Conservation (phyloP, 768 basidiomycete species). For the Mycena haematopus region DNA sequence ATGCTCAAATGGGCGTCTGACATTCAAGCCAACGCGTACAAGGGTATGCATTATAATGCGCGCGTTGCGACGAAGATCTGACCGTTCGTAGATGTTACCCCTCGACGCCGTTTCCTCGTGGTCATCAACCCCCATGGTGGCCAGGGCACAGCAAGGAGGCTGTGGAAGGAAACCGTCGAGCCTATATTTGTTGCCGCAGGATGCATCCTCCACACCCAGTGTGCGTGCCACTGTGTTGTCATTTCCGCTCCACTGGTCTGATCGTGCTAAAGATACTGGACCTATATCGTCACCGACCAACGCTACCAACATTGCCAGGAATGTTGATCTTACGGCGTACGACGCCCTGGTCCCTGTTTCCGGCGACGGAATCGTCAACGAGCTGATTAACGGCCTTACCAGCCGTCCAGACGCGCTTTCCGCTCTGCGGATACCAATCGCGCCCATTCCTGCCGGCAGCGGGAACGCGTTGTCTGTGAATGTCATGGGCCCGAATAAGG, state of each 20-base stretch:
- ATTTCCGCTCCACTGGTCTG: not conserved
- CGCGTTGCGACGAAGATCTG: not conserved
- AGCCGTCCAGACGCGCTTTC: slow-evolving; percentile 46
- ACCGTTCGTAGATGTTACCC: slow-evolving; percentile 42
- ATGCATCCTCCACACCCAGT: slow-evolving; percentile 50
- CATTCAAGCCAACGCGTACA: slow-evolving; percentile 23
- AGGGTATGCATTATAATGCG: slow-evolving; percentile 4
- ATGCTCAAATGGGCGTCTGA: slow-evolving; percentile 26
- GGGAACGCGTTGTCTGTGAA: slow-evolving; percentile 65
- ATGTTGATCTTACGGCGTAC: slow-evolving; percentile 46
- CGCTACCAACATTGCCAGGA: slow-evolving; percentile 49
- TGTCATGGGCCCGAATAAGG: slow-evolving; percentile 56
- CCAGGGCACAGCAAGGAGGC: slow-evolving; percentile 54
- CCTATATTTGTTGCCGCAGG: slow-evolving; percentile 61
- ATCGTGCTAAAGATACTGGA: slow-evolving; percentile 20
- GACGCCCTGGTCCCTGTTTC: slow-evolving; percentile 62
- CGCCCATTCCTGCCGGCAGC: slow-evolving; percentile 62
- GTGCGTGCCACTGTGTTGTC: slow-evolving; percentile 40
- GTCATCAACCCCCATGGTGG: slow-evolving; percentile 66
- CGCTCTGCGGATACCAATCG: slow-evolving; percentile 58
- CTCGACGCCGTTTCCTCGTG: slow-evolving; percentile 50
- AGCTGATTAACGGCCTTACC: slow-evolving; percentile 64
- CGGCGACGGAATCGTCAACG: slow-evolving; percentile 66
- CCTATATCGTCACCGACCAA: slow-evolving; percentile 44
- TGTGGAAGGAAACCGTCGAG: slow-evolving; percentile 50